Evolutionary conservation across 1,284 basidiomycete genomes (phyloP), one percentile per base, ranked within the genome.

Genomic region (Tranzscheliella williamsii): DNA sequence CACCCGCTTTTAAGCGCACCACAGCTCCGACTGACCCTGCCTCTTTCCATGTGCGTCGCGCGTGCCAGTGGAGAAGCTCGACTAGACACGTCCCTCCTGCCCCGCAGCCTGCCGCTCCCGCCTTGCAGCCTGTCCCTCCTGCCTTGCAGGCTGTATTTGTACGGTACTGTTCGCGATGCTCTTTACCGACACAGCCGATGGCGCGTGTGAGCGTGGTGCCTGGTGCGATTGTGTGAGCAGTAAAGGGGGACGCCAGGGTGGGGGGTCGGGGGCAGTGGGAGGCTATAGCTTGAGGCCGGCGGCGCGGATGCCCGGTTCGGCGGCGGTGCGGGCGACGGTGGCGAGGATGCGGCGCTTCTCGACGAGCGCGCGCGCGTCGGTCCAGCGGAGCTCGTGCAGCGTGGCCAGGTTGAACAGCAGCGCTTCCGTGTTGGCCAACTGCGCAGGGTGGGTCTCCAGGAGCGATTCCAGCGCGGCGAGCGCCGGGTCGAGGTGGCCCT

Each of bases 321-420:
- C 54, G 4, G 45, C 43, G 51, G 50, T 63, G n/a, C 46, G 46
- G 2, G 38, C 63, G 5, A 66, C 44, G 2, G 20, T 37, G 0
- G 27, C 43, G 27, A 69, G 23, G 38, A 69, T 31, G 4, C 57
- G 32, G 36, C 64, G 63, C 18, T 44, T 46, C 16, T 40, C 47
- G n/a, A 63, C 26, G 1, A 58, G 49, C 8, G 11, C 27, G 1
- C 55, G 49, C 8, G 11, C 27, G 18, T 4, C 50, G 47, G 5
- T 38, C 41, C 2, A 52, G 41, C 15, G 35, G 16, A 68, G 50
- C 33, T 71, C 68, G 51, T 65, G 67, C n/a, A 71, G 52, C 13
- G 68, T 71, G 15, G 47, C 49, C 7, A 56, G 32, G 30, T 70
- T 70, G 60, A 70, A 70, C 20, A 70, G 32, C 8, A 67, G 41